Base-by-base conservation (phyloP, 768 basidiomycete genomes). In the Infundibulicybe gibba region DNA sequence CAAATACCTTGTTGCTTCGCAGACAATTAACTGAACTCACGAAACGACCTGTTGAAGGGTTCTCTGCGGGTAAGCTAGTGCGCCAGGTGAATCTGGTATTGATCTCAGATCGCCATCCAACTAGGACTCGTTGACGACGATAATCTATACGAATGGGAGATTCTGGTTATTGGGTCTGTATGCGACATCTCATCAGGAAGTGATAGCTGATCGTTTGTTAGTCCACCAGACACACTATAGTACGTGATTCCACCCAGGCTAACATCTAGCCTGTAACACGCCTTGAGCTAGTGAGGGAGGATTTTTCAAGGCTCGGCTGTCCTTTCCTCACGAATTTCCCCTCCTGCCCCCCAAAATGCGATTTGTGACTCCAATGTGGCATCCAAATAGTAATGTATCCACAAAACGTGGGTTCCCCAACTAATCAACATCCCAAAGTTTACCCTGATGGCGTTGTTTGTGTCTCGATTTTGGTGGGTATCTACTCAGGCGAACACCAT, bases 101-200 rank as follows among this genome's bases (percentile, higher is more conserved):
- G 25, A 25, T 43, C 45, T 45, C 52, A 57, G 61, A 60, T 61
- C 62, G 41, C 54, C 57, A 60, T 59, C 43, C 48, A 41, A 43
- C 58, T 59, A 83, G 95, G 95, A 34, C 82, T 99, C 45, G 94
- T 94, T 40, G 93, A 98, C 63, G 95, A 97, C 49, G 79, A 83
- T 66, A 94, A 97, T 69, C 70, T 97, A 11, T 91, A 87, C 49
- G 94, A 97, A 71, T 99, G 97, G 97, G 94, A 97, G 55, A 78
- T 97, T 60, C 75, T 97, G 61, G 85, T 97, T 55, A 95, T 95
- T 61, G 92, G 93, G 92, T 94, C 53, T 40, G 17, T 50, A 40
- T 41, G 20, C 45, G 20, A 33, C 38, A 20, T 32, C 31, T 30
- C 40, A 40, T 41, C 17, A 45, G 41, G 50, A 25, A 43, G 21